Evolutionary conservation across 2,329 filamentous ascomycete genomes (phyloP), one percentile per base, ranked within the genome.

Genomic region (Colletotrichum neosansevieriae): DNA sequence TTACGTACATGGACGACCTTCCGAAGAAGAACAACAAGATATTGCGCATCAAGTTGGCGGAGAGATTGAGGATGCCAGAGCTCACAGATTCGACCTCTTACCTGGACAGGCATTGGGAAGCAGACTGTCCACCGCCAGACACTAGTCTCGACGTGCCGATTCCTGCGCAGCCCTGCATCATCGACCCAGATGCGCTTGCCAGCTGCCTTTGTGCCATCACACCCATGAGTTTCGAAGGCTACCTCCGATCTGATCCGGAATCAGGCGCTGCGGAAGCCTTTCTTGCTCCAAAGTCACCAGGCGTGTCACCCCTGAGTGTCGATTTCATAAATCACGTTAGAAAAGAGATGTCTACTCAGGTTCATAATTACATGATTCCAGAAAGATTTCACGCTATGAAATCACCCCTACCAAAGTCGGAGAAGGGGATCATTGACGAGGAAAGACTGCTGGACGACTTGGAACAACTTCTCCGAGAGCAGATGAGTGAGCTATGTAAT

Each of bases 21-120:
- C 84, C 87, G 1, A 87, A 84, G 66, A 83, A 80, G 40, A 88
- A 88, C 75, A 86, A 86, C 78, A 89, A 89, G 71, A 78, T 88
- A n/a, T 76, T 88, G 21, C 82, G 86, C 2, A 86, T 88, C 72
- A 83, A 80, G 70, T 76, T 89, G 4, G 82, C 79, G 0, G 79
- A 87, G 62, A 79, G 86, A 3, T 75, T 88, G 4, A 74, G 75
- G 2, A 71, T 88, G 15, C 77, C 80, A 0, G 76, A 80, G 2
- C 70, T 87, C 10, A 81, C 80, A 0, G 84, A 87, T 32, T 75
- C 79, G 5, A 83, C 79, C 4, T 77, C 79, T 2, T 79, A 83
- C 58, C 74, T 81, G 0, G 74, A 79, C 4, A 79, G 83, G n/a
- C 85, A 88, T 69, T 85, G 79, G 75, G 79, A 86, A 61, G 86